These are phyloP conservation scores for Cudoniella acicularis DNA, from an alignment of 495 filamentous ascomycete genomes.

Conservation along the genomic window DNA sequence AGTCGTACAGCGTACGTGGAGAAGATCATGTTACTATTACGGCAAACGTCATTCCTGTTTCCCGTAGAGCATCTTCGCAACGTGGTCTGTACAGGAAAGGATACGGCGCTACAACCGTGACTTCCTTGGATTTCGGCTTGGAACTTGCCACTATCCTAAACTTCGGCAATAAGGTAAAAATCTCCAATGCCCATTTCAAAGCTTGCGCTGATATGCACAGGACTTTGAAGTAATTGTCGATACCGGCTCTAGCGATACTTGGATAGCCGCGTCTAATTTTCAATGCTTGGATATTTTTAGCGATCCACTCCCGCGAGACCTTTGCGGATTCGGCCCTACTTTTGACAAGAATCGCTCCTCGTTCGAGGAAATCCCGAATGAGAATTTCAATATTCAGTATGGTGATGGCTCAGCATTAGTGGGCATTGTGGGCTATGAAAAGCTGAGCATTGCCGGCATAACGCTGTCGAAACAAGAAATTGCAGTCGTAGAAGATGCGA, in stretches of 20 bases:
- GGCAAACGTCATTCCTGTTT: neutral
- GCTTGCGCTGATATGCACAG: no score
- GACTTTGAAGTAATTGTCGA: slow-evolving; percentile 53
- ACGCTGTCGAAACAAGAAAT: slow-evolving; percentile 51
- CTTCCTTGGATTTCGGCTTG: slow-evolving; percentile 10
- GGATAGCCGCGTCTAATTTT: slow-evolving; percentile 46
- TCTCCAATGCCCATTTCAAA: no score
- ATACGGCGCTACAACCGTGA: neutral
- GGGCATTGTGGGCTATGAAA: slow-evolving; percentile 54
- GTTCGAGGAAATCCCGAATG: slow-evolving; percentile 36
- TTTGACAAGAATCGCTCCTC: slow-evolving; percentile 35
- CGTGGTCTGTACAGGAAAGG: neutral
- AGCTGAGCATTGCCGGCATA: slow-evolving; percentile 52
- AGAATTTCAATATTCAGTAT: slow-evolving; percentile 58
- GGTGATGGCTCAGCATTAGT: slow-evolving; percentile 52
- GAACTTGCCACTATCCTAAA: slow-evolving; percentile 23
- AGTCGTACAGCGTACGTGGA: neutral
- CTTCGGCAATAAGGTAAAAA: slow-evolving; percentile 28
- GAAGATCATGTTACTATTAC: neutral
- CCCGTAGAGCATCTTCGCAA: neutral
- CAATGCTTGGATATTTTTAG: slow-evolving; percentile 40
- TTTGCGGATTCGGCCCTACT: slow-evolving; percentile 47
- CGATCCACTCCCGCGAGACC: slow-evolving; percentile 20
- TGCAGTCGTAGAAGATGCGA: slow-evolving; percentile 44
- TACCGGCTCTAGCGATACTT: slow-evolving; percentile 61